Evolutionary conservation across 106 monocot species (phyloP).

Genomic region (Triglochin maritima): DNA sequence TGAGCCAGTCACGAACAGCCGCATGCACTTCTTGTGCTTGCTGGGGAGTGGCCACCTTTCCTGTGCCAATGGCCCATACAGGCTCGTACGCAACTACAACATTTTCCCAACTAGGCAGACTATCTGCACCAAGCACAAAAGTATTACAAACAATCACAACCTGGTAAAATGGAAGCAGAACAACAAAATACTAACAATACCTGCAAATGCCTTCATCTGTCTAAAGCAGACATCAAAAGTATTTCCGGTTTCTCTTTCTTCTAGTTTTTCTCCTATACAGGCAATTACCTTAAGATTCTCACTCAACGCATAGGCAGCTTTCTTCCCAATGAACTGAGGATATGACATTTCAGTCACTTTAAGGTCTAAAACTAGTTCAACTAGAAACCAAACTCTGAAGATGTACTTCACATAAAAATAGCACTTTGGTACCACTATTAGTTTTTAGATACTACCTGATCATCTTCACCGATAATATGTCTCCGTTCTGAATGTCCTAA

Average conservation of each 20-base stretch:
- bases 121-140: constrained; percentile 32
- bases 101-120: constrained; percentile 64
- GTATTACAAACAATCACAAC: too few relatives aligned
- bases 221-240: constrained; percentile 93
- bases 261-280: constrained; percentile 90
- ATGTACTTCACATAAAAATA: too few relatives aligned
- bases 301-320: constrained; percentile 96
- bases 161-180: too few relatives aligned
- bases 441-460: constrained; percentile 36
- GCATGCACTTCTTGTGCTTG: constrained; percentile 97
- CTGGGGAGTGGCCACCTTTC: constrained; percentile 88
- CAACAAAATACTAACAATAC: constrained; percentile 11
- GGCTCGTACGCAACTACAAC: constrained; percentile 98
- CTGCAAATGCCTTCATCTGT: constrained; percentile 93
- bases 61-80: constrained; percentile 99
- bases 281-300: constrained; percentile 89
- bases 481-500: constrained; percentile 95
- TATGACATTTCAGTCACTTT: background rate
- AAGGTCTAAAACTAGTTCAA: background rate
- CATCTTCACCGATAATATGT: constrained; percentile 88
- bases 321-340: constrained; percentile 94
- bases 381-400: background rate
- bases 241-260: constrained; percentile 97
- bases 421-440: too few relatives aligned
- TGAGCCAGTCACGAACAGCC: constrained; percentile 92